Percentiles rank a stretch among this genome's conserved stretches.
phyloP scores from a whole-genome alignment of 345 rosid genomes.

The Mallotus nudiflorus region DNA sequence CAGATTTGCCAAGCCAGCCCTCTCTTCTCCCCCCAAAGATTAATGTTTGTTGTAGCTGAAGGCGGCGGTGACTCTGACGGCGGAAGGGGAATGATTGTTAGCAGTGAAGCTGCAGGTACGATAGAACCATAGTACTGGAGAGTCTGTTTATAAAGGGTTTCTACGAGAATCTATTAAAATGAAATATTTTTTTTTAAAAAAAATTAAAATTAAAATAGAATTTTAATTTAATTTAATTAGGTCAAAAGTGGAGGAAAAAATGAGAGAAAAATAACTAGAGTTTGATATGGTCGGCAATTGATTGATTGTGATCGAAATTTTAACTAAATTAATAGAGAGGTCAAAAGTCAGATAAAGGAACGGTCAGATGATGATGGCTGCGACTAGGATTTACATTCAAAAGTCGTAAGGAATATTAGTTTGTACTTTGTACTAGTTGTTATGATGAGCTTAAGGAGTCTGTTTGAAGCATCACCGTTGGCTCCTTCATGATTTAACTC shows the following conservation, averaged over 20 bases:
- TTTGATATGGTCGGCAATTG: slow-evolving; percentile 15
- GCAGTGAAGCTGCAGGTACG: neutral
- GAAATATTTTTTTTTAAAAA: neutral
- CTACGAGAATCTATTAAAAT: neutral
- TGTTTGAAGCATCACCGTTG: neutral
- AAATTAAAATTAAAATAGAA: no score
- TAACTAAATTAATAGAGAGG: neutral
- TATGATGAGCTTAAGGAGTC: no score
- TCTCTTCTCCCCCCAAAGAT: neutral
- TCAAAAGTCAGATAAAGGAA: slow-evolving; percentile 21
- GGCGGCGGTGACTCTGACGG: neutral
- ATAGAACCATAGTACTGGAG: neutral
- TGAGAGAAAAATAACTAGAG: neutral
- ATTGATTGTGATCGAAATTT: slow-evolving; percentile 4
- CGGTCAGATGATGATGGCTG: slow-evolving; percentile 18
- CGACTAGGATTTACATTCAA: neutral
- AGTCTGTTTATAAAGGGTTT: neutral
- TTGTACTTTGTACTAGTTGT: neutral
- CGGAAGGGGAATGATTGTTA: neutral
- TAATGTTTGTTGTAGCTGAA: neutral
- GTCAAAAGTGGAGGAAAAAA: neutral
- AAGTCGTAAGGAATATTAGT: neutral
- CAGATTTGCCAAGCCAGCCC: neutral
- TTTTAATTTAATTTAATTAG: neutral
- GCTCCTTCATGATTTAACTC: no score